These are phyloP conservation scores for Dioscorea dumetorum DNA, from an alignment of 106 monocot genomes.

Conservation along the genomic window DNA sequence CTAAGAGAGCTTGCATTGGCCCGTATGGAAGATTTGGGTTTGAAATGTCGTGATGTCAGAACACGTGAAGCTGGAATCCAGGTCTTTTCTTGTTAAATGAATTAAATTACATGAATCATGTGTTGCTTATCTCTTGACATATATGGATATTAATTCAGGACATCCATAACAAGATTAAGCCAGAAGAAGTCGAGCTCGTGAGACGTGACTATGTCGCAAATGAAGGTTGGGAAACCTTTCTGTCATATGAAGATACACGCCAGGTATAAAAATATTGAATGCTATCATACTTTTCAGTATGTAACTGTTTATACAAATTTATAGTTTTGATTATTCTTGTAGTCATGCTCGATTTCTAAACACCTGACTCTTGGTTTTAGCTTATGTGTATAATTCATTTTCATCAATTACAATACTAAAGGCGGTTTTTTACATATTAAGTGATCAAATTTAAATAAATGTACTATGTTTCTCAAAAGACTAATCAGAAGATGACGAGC, in stretches of 20 bases:
- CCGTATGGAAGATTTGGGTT: constrained; percentile 95
- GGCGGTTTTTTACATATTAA: too few relatives aligned
- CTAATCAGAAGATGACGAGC: too few relatives aligned
- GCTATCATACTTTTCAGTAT: neutral
- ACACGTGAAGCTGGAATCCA: constrained; percentile 99
- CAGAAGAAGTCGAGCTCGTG: constrained; percentile 93
- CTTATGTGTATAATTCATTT: too few relatives aligned
- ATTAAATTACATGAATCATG: too few relatives aligned
- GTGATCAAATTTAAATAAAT: too few relatives aligned
- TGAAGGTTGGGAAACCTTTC: constrained; percentile 99
- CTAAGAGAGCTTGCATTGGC: constrained; percentile 98
- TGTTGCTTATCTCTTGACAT: too few relatives aligned
- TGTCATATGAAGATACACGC: constrained; percentile 93
- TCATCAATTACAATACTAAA: too few relatives aligned
- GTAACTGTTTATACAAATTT: too few relatives aligned
- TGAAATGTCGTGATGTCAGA: constrained; percentile 98
- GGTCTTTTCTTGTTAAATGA: constrained; percentile 25
- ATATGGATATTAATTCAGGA: constrained; percentile 35
- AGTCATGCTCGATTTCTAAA: too few relatives aligned
- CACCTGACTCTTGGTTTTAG: too few relatives aligned
- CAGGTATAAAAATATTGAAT: constrained; percentile 45
- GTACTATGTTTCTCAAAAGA: too few relatives aligned
- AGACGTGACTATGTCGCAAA: constrained; percentile 96
- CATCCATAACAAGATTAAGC: constrained; percentile 96
- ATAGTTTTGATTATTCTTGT: too few relatives aligned